Percentiles rank a stretch among this genome's conserved stretches.
Conservation (phyloP, 495 filamentous ascomycete species). For the Talaromyces trachyspermus region DNA sequence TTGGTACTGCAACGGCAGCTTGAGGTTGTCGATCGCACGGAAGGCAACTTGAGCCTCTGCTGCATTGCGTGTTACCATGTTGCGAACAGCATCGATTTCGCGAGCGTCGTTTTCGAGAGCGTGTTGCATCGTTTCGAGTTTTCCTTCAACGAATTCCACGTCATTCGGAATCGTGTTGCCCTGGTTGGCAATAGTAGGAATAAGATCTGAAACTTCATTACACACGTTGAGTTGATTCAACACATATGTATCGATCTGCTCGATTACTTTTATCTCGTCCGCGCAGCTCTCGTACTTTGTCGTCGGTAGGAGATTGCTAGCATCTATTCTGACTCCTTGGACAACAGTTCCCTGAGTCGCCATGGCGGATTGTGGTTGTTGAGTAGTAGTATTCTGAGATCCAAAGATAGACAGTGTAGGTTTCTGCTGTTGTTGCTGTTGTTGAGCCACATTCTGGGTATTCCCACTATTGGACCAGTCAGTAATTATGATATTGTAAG, state of each 20-base stretch:
- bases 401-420: conserved; percentile 36
- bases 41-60: conserved; percentile 67
- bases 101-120: conserved; percentile 65
- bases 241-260: conserved; percentile 65
- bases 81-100: conserved; percentile 59
- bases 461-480: conserved; percentile 13
- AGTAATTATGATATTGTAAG: conserved; percentile 6
- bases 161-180: conserved; percentile 62
- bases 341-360: conserved; percentile 35
- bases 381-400: conserved; percentile 22
- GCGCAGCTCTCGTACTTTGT: conserved; percentile 87
- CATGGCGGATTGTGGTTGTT: conserved; percentile 42
- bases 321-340: conserved; percentile 68
- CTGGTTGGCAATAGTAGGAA: conserved; percentile 55
- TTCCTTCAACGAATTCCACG: conserved; percentile 64
- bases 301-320: conserved; percentile 68
- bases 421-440: conserved; percentile 29
- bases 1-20: conserved; percentile 68
- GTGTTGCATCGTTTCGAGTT: conserved; percentile 64
- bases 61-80: conserved; percentile 57
- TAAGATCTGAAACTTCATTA: conserved; percentile 35
- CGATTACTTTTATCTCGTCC: conserved; percentile 70
- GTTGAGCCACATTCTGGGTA: conserved; percentile 20
- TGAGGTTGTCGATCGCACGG: conserved; percentile 67
- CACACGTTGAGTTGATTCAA: conserved; percentile 56